Base-by-base conservation (phyloP, 352 stramenopile species). In the Pseudoperonospora humuli region DNA sequence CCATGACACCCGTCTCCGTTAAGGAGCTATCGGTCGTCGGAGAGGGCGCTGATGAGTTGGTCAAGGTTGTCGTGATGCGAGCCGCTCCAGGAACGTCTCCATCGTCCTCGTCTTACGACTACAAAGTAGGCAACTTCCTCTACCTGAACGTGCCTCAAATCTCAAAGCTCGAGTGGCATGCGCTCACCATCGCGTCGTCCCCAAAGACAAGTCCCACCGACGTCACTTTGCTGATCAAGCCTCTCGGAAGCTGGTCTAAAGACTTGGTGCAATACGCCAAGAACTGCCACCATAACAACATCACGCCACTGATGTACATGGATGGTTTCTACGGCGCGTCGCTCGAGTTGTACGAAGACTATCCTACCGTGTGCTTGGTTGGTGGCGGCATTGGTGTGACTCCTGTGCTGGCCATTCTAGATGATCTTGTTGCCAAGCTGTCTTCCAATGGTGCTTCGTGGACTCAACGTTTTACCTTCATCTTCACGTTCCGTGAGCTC, bases 101-200 rank as follows among this genome's bases (percentile, higher is more conserved):
- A 4, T 39, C 53, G 7, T 55, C 53, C 3, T 38, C 53, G 18
- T 42, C 39, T 14, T 67, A 67, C 25, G 68, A 76, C 45, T 84
- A 64, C 56, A 67, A 74, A 43, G 62, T 73, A 24, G 68, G 68
- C 32, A 65, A 78, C 33, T 75, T 76, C 29, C 43, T 81, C 26
- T 80, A 80, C 41, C 34, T 81, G 23, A 76, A 78, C 15, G 68
- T 78, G 1, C 71, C 67, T 15, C 15, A 50, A 18, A 62, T 84
- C 28, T 78, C 68, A 6, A 77, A 74, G 43, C 55, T 75, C 11
- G 45, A 83, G 41, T 83, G 70, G 70, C 70, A 83, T 28, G 54
- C 70, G 7, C 51, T 83, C 35, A 78, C 65, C 9, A 76, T 83
- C 9, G 63, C 59, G 18, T 83, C 70, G 24, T 75, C 70, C 3